Conservation (phyloP, 176 grass and related monocot species). For the Avena sativa region DNA sequence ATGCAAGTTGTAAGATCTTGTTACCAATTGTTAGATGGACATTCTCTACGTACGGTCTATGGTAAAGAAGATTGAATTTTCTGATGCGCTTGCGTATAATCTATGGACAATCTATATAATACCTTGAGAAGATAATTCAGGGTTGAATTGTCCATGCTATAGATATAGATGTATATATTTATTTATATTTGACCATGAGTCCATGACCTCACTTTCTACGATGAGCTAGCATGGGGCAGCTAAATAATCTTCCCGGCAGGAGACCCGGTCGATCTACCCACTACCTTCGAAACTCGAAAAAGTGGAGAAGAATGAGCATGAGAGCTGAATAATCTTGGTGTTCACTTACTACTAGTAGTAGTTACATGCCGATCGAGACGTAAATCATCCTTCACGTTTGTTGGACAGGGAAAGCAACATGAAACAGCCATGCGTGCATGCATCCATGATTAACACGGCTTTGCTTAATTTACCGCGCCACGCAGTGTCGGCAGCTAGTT, state of each 20-base stretch:
- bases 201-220: background rate
- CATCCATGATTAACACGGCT: background rate
- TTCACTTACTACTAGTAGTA: too few relatives aligned
- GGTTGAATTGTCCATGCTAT: background rate
- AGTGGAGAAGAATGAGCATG: background rate
- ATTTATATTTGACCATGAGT: background rate
- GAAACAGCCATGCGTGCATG: background rate
- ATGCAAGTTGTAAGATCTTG: too few relatives aligned
- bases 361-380: background rate
- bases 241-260: too few relatives aligned
- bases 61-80: background rate
- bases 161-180: background rate
- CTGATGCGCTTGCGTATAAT: background rate
- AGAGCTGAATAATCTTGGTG: background rate
- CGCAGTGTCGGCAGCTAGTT: background rate
- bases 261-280: background rate
- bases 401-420: slow-evolving; percentile 8
- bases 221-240: background rate
- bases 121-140: background rate
- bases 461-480: background rate
- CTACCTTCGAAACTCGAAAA: background rate
- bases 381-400: background rate
- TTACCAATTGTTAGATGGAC: background rate
- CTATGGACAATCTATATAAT: background rate
- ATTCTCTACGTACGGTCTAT: background rate